Conservation (phyloP, 495 filamentous ascomycete genomes). For the Hyaloscypha variabilis region DNA sequence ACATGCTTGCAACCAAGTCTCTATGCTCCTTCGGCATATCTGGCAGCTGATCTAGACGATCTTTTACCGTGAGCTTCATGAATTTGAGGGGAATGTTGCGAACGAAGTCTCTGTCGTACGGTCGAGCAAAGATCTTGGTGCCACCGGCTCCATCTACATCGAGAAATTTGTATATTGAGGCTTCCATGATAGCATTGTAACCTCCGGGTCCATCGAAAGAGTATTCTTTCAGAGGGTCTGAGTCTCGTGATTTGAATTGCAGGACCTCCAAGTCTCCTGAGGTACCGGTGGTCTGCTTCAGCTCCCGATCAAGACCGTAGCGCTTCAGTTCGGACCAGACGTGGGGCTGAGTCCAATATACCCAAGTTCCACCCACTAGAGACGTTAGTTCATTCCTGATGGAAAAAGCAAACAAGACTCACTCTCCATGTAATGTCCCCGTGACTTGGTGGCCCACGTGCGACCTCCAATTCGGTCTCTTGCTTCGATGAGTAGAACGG, state of each 20-base stretch:
- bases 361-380: constrained; percentile 38
- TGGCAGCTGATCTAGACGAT: neutral
- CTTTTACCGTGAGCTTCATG: neutral
- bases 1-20: constrained; percentile 8
- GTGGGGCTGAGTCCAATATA: constrained; percentile 33
- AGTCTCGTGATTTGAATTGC: constrained; percentile 3
- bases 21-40: constrained; percentile 3
- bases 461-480: constrained; percentile 40
- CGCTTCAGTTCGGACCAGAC: constrained; percentile 32
- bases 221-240: constrained; percentile 1
- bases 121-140: neutral
- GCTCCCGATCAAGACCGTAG: constrained; percentile 30
- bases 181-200: neutral
- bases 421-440: constrained; percentile 32
- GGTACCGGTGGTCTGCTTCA: constrained; percentile 8
- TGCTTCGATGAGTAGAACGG: constrained; percentile 38
- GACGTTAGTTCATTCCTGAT: neutral
- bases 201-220: constrained; percentile 2
- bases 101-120: neutral
- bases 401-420: neutral
- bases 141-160: constrained; percentile 10
- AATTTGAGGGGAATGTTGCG: neutral
- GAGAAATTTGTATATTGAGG: constrained; percentile 8
- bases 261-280: neutral
- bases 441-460: constrained; percentile 31